A percentile compares a stretch with the other conserved stretches of the same genome.
These are phyloP conservation scores for Aspergillus nidulans DNA, from an alignment of 495 filamentous ascomycete species.

Conservation along the genomic window DNA sequence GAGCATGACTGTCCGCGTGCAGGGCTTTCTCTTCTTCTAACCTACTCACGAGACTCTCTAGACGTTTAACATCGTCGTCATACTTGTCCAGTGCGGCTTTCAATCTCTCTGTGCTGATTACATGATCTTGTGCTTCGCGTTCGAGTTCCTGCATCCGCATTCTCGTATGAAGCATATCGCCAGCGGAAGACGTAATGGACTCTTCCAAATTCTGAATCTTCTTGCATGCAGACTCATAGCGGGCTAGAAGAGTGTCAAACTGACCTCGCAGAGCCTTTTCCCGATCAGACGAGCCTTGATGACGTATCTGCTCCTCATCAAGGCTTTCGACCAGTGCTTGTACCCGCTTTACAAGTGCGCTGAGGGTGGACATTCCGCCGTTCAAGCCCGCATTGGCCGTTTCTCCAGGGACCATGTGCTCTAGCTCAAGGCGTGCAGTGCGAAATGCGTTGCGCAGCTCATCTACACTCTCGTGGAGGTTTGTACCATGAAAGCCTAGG, in stretches of 20 bases:
- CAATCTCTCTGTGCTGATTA: conserved; percentile 55
- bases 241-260: conserved; percentile 37
- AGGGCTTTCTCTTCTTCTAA: conserved; percentile 53
- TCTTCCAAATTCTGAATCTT: conserved; percentile 50
- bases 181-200: conserved; percentile 52
- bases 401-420: conserved; percentile 64
- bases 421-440: conserved; percentile 62
- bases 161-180: conserved; percentile 43
- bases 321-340: conserved; percentile 35
- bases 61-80: conserved; percentile 54
- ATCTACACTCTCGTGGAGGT: conserved; percentile 45
- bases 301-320: conserved; percentile 24
- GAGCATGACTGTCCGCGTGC: conserved; percentile 24
- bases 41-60: conserved; percentile 56
- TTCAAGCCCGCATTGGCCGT: conserved; percentile 38
- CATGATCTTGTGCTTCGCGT: conserved; percentile 51
- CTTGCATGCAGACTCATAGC: conserved; percentile 36
- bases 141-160: conserved; percentile 47
- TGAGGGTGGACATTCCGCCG: conserved; percentile 36
- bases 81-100: conserved; percentile 60
- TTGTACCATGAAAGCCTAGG: conserved; percentile 53
- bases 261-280: conserved; percentile 39
- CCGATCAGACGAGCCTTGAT: conserved; percentile 28
- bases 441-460: conserved; percentile 53
- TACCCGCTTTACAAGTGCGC: conserved; percentile 33